These are phyloP conservation scores for Blastobotrys persicus DNA, from an alignment of 1,139 yeast genomes.

Conservation along the genomic window DNA sequence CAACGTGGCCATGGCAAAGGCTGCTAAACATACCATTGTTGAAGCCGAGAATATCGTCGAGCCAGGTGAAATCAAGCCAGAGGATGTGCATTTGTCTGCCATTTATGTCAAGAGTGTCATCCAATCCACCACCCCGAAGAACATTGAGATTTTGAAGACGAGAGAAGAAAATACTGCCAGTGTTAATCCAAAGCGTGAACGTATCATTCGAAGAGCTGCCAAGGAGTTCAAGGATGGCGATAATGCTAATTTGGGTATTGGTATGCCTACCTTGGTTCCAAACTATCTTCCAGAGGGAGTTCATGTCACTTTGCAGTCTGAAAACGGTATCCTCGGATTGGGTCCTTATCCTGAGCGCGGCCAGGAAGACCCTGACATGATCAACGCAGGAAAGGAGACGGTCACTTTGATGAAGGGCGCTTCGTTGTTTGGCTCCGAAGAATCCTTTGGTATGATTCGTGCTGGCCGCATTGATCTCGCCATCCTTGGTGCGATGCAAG, in stretches of 20 bases:
- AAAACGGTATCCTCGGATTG: constrained; percentile 47
- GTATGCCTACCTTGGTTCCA: constrained; percentile 48
- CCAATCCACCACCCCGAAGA: constrained; percentile 39
- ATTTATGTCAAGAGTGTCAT: constrained; percentile 42
- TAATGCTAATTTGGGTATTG: constrained; percentile 46
- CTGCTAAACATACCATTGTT: constrained; percentile 43
- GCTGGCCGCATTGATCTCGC: constrained; percentile 44
- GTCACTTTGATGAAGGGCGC: constrained; percentile 46
- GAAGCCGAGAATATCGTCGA: constrained; percentile 47
- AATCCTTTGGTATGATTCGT: constrained; percentile 48
- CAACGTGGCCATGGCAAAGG: constrained; percentile 45
- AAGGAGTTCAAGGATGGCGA: constrained; percentile 43
- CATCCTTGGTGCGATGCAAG: constrained; percentile 47
- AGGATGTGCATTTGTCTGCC: constrained; percentile 44
- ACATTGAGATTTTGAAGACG: constrained; percentile 38
- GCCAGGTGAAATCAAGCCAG: constrained; percentile 43
- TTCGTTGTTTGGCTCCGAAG: constrained; percentile 47
- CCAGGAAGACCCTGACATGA: constrained; percentile 45
- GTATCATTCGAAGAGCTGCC: constrained; percentile 44
- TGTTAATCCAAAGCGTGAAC: constrained; percentile 31
- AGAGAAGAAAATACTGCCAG: constrained; percentile 20
- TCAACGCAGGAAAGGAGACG: constrained; percentile 50
- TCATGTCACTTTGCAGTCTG: constrained; percentile 44
- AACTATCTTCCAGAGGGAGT: constrained; percentile 38
- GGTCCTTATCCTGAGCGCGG: constrained; percentile 46